phyloP scores from a whole-genome alignment of 2,329 filamentous ascomycete genomes.

The Rhynchosporium secalis region DNA sequence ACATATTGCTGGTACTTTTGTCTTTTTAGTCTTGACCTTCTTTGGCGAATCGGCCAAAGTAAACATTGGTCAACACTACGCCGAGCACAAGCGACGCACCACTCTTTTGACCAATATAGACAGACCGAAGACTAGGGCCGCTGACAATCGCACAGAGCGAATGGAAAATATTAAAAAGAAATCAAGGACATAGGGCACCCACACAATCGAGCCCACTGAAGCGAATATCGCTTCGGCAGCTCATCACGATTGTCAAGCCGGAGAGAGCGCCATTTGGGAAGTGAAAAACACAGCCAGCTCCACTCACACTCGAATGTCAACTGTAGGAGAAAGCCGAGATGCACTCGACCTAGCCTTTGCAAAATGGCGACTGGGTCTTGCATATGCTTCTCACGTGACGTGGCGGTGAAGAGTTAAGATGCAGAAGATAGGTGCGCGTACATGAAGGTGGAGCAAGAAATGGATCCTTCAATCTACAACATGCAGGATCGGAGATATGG shows the following conservation, averaged over 20 bases:
- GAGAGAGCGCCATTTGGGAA: neutral
- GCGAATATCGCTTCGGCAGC: constrained; percentile 5
- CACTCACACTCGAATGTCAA: neutral
- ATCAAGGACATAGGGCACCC: neutral
- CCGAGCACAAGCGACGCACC: no score
- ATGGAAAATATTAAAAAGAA: neutral
- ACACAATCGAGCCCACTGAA: neutral
- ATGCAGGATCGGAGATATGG: constrained; percentile 2
- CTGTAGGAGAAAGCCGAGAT: neutral
- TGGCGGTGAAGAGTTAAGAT: neutral
- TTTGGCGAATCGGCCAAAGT: no score
- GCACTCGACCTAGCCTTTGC: neutral
- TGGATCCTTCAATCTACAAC: neutral
- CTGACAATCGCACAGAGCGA: neutral
- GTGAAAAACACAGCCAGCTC: neutral
- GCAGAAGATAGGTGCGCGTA: neutral
- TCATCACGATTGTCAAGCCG: neutral
- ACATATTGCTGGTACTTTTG: no score
- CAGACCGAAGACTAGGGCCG: no score
- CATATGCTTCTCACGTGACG: constrained; percentile 9
- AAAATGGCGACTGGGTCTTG: neutral
- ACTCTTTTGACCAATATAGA: no score
- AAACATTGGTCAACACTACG: no score
- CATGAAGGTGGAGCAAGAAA: neutral
- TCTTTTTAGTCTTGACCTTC: no score